Percentiles rank a stretch among this genome's conserved stretches.
Conservation (phyloP, 306 rosid genomes). For the Acacia confusa region DNA sequence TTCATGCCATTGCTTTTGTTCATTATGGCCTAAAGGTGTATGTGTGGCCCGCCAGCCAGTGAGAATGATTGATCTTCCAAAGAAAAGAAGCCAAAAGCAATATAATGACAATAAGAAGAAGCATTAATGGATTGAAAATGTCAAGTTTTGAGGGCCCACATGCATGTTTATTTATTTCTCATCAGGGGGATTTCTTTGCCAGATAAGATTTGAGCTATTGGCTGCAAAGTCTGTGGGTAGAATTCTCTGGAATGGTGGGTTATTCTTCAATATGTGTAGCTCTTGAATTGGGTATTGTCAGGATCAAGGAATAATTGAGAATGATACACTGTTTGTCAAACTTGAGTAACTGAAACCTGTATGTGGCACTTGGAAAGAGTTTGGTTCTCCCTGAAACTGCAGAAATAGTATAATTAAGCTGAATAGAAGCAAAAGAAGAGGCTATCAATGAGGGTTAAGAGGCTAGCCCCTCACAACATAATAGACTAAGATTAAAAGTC, state of each 20-base stretch:
- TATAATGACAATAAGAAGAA: background rate
- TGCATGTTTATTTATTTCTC: background rate
- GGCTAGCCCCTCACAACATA: too few relatives aligned
- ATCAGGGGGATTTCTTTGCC: background rate
- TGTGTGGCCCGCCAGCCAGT: background rate
- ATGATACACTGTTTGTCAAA: background rate
- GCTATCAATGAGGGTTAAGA: too few relatives aligned
- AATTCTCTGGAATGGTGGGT: background rate
- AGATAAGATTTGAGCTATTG: background rate
- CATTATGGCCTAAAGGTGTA: background rate
- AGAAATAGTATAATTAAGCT: background rate
- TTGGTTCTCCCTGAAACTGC: background rate
- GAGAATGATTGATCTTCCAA: constrained; percentile 21
- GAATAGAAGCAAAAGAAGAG: background rate
- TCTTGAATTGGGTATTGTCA: background rate
- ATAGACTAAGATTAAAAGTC: too few relatives aligned
- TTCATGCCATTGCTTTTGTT: constrained; percentile 3
- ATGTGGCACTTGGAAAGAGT: background rate
- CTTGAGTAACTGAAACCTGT: background rate
- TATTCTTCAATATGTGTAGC: background rate
- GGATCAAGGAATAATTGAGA: background rate
- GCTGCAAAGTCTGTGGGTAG: background rate
- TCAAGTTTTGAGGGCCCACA: constrained; percentile 16
- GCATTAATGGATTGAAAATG: constrained; percentile 18
- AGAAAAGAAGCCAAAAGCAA: constrained; percentile 19